Conservation (phyloP, 768 basidiomycete genomes). For the Rhizopogon vulgaris region DNA sequence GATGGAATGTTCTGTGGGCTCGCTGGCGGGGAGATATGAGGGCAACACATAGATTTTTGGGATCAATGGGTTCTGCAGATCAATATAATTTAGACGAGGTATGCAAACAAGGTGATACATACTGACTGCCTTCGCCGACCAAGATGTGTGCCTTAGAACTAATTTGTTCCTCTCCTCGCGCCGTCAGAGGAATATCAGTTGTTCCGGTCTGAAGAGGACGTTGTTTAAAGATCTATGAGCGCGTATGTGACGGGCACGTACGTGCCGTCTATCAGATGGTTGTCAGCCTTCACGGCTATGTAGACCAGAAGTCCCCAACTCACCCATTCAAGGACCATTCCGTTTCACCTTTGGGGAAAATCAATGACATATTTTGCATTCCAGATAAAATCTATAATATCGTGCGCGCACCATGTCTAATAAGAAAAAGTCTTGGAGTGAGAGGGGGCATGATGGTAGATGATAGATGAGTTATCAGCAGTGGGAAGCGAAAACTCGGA, state of each 20-base stretch:
- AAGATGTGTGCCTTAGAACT: conserved; percentile 55
- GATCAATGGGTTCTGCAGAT: conserved; percentile 65
- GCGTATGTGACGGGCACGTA: conserved; percentile 23
- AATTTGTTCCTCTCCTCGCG: conserved; percentile 66
- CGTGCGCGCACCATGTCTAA: conserved; percentile 60
- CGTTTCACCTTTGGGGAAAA: conserved; percentile 63
- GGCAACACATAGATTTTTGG: conserved; percentile 65
- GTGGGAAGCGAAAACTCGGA: background rate
- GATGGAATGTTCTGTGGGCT: conserved; percentile 80
- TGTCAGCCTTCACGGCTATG: conserved; percentile 6
- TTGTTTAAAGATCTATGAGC: conserved; percentile 1
- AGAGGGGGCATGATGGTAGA: conserved; percentile 31
- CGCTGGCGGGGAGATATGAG: conserved; percentile 85
- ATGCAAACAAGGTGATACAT: background rate
- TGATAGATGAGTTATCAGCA: background rate
- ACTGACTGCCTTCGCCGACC: conserved; percentile 75
- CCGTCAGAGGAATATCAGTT: conserved; percentile 83
- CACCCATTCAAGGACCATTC: conserved; percentile 90
- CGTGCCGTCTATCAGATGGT: conserved; percentile 49
- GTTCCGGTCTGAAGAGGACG: conserved; percentile 62
- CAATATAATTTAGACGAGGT: background rate
- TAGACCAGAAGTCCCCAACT: conserved; percentile 12
- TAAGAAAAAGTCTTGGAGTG: conserved; percentile 71
- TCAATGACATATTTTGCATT: background rate
- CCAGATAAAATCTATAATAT: background rate